Conservation (phyloP, 2,329 filamentous ascomycete species). For the Mycosphaerella sp. region DNA sequence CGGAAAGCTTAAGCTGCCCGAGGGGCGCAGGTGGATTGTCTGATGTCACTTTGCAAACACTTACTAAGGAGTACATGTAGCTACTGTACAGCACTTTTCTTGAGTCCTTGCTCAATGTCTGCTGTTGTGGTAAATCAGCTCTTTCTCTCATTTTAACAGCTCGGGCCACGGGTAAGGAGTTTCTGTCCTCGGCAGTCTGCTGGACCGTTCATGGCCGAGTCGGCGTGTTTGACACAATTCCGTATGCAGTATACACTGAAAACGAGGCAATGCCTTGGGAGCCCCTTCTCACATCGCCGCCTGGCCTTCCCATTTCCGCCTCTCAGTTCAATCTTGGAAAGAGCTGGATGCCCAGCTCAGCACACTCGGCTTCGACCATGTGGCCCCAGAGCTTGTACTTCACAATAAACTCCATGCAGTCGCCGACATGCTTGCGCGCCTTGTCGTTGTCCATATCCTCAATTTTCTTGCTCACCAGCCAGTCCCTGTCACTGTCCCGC, state of each 20-base stretch:
- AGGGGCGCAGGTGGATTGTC: background rate
- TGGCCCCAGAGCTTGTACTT: conserved; percentile 8
- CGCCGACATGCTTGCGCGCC: conserved; percentile 1
- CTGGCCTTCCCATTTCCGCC: background rate
- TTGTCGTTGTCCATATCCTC: conserved; percentile 5
- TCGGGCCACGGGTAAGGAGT: background rate
- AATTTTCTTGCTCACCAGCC: conserved; percentile 4
- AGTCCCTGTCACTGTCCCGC: conserved; percentile 7
- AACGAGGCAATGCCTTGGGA: too few species aligned
- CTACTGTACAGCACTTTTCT: background rate
- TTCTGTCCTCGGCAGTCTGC: background rate
- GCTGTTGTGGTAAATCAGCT: too few species aligned
- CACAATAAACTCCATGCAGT: conserved; percentile 6
- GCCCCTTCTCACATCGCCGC: background rate
- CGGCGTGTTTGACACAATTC: too few species aligned
- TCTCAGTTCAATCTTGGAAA: conserved; percentile 3
- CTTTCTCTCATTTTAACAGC: too few species aligned
- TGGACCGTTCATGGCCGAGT: too few species aligned
- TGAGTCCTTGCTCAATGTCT: background rate
- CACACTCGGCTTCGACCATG: conserved; percentile 7
- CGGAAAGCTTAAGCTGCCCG: conserved; percentile 19
- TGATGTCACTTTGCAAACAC: background rate
- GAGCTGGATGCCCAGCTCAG: background rate
- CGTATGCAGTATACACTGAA: background rate
- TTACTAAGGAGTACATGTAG: background rate